These are phyloP conservation scores for Aspergillus sparsus DNA, from an alignment of 495 filamentous ascomycete genomes.

Conservation along the genomic window DNA sequence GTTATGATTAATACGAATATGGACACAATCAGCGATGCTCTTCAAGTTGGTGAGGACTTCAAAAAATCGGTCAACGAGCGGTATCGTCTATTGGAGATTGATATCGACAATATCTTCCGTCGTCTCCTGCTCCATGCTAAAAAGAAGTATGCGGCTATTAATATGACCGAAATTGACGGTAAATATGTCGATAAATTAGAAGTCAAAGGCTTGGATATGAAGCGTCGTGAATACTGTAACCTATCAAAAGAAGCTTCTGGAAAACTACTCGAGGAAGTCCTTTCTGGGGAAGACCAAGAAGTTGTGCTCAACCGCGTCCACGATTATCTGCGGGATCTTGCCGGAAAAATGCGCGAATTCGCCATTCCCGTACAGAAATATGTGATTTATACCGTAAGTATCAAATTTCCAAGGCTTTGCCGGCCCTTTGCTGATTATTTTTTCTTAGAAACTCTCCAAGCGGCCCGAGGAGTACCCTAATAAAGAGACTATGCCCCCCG, in stretches of 20 bases:
- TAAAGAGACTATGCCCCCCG: slow-evolving; percentile 91
- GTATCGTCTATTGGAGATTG: slow-evolving; percentile 90
- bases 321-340: slow-evolving; percentile 81
- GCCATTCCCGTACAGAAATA: slow-evolving; percentile 78
- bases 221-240: slow-evolving; percentile 90
- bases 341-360: slow-evolving; percentile 78
- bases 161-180: slow-evolving; percentile 83
- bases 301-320: slow-evolving; percentile 86
- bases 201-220: slow-evolving; percentile 98
- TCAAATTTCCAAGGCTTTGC: not conserved
- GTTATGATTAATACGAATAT: slow-evolving; percentile 99
- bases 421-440: slow-evolving; percentile 16
- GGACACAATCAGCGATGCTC: slow-evolving; percentile 85
- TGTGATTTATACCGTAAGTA: slow-evolving; percentile 81
- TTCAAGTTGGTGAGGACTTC: slow-evolving; percentile 84
- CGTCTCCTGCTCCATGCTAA: slow-evolving; percentile 92
- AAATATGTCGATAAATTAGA: slow-evolving; percentile 93
- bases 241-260: slow-evolving; percentile 91
- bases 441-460: slow-evolving; percentile 79
- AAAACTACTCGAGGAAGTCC: slow-evolving; percentile 79
- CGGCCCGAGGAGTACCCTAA: slow-evolving; percentile 91
- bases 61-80: slow-evolving; percentile 82
- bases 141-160: slow-evolving; percentile 99
- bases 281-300: slow-evolving; percentile 92
- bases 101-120: slow-evolving; percentile 97